Percentiles rank a stretch among this genome's conserved stretches.
These are phyloP conservation scores for Metschnikowia reukaufii DNA, from an alignment of 805 yeast species.

Conservation along the genomic window DNA sequence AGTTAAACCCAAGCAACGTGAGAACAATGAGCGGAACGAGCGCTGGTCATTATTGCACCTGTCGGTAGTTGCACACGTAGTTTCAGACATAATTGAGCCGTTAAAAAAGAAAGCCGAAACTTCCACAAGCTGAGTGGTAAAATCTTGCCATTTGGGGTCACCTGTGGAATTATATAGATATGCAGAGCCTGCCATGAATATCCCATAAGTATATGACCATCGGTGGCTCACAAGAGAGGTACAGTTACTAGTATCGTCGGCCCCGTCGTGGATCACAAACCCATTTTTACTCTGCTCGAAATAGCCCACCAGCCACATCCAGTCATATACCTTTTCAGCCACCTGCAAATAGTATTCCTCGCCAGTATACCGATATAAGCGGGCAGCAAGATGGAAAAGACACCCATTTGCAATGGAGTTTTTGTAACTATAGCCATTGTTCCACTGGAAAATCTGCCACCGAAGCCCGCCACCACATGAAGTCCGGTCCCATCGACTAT, in stretches of 20 bases:
- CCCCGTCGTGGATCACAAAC: slow-evolving; percentile 49
- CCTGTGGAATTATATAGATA: slow-evolving; percentile 64
- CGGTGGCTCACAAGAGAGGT: slow-evolving; percentile 46
- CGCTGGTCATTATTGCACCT: slow-evolving; percentile 75
- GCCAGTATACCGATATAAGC: slow-evolving; percentile 44
- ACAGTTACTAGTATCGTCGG: slow-evolving; percentile 45
- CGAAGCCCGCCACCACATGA: slow-evolving; percentile 45
- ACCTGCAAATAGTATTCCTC: slow-evolving; percentile 42
- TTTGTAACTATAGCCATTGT: slow-evolving; percentile 46
- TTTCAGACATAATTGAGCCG: slow-evolving; percentile 56
- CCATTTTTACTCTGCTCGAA: slow-evolving; percentile 20
- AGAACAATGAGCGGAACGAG: slow-evolving; percentile 65
- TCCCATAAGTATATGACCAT: slow-evolving; percentile 75
- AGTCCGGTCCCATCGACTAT: slow-evolving; percentile 42
- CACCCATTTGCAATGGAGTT: slow-evolving; percentile 47
- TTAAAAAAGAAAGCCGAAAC: slow-evolving; percentile 42
- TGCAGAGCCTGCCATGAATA: slow-evolving; percentile 68
- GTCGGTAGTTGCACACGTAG: slow-evolving; percentile 52
- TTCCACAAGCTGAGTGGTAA: slow-evolving; percentile 36
- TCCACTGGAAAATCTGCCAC: slow-evolving; percentile 52
- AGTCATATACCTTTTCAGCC: slow-evolving; percentile 45
- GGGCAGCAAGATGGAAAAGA: slow-evolving; percentile 45
- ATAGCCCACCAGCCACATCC: slow-evolving; percentile 39
- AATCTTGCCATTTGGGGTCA: slow-evolving; percentile 42
- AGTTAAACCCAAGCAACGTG: slow-evolving; percentile 62